phyloP scores from a whole-genome alignment of 176 grass and related monocot species.

The Stipa capillata region DNA sequence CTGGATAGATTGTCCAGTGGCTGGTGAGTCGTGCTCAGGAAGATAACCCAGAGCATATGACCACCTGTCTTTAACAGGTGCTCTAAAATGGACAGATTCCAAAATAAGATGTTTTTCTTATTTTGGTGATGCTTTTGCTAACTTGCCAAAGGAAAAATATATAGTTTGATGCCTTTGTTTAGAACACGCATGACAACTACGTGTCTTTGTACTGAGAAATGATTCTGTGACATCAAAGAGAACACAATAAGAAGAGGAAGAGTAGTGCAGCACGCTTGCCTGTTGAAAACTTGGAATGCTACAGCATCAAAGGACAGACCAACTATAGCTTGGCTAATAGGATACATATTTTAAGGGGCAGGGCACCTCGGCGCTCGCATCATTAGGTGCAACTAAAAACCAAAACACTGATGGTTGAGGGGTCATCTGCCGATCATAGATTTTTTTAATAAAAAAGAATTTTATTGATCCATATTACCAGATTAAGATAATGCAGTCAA shows the following conservation, averaged over 20 bases:
- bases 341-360: background rate
- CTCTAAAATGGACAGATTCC: constrained; percentile 1
- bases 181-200: background rate
- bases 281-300: background rate
- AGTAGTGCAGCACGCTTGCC: background rate
- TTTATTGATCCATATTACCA: no score
- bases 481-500: no score
- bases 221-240: background rate
- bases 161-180: background rate
- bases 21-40: background rate
- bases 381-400: background rate
- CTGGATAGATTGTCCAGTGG: background rate
- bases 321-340: background rate
- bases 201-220: background rate
- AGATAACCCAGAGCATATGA: background rate
- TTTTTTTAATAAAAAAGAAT: no score
- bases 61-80: background rate
- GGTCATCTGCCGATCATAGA: background rate
- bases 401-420: background rate
- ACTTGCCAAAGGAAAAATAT: background rate
- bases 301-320: background rate
- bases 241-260: background rate
- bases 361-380: background rate
- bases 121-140: background rate
- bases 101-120: background rate